Percentiles rank a stretch among this genome's conserved stretches.
Conservation (phyloP, 306 rosid species). For the Rubus idaeus region DNA sequence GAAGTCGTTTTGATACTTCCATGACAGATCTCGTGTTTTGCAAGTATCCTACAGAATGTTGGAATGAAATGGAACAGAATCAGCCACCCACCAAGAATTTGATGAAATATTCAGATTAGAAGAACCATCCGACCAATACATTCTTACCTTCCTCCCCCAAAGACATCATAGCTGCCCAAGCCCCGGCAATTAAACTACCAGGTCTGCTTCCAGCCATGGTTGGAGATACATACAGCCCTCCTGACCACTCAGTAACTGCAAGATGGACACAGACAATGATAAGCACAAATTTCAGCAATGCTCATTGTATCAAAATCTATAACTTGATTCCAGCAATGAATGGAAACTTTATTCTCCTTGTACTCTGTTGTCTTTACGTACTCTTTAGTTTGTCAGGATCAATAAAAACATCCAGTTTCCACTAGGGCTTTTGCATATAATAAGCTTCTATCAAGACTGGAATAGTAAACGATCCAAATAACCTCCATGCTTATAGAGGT, state of each 20-base stretch:
- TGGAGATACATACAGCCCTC: conserved; percentile 94
- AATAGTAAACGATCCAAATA: neutral
- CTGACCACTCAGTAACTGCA: conserved; percentile 97
- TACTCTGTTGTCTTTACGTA: neutral
- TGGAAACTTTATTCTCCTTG: neutral
- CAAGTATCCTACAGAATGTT: conserved; percentile 66
- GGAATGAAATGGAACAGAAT: conserved; percentile 29
- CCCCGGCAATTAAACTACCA: conserved; percentile 91
- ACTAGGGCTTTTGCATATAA: neutral
- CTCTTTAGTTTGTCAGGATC: neutral
- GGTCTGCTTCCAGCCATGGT: conserved; percentile 98
- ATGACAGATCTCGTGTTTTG: conserved; percentile 72
- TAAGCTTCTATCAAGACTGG: neutral
- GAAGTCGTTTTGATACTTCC: conserved; percentile 74
- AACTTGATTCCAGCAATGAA: conserved; percentile 19
- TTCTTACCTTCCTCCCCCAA: conserved; percentile 77
- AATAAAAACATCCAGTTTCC: neutral
- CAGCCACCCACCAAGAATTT: conserved; percentile 21
- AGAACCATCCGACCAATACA: conserved; percentile 15
- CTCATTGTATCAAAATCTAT: neutral
- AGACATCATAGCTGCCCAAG: conserved; percentile 98
- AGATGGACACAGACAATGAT: neutral
- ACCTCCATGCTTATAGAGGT: neutral
- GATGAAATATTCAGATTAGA: neutral
- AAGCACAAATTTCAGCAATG: neutral